A percentile compares a stretch with the other conserved stretches of the same genome.
These are phyloP conservation scores for Syzygium aromaticum DNA, from an alignment of 345 rosid genomes.

Conservation along the genomic window DNA sequence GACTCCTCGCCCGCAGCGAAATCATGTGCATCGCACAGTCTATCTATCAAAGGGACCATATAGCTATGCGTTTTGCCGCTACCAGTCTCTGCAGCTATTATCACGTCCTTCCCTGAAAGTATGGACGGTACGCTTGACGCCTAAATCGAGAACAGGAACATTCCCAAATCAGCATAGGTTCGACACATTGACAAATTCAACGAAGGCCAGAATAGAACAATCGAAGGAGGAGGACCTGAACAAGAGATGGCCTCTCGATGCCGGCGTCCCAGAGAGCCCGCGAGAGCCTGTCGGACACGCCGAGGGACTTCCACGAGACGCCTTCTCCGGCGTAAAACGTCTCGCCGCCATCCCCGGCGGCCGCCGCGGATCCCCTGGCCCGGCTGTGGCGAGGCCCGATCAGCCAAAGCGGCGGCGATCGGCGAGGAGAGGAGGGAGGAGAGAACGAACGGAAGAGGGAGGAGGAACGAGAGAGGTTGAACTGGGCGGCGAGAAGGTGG, in stretches of 20 bases:
- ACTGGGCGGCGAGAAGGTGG: background rate
- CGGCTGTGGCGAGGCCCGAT: background rate
- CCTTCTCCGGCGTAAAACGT: constrained; percentile 56
- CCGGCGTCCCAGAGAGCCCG: constrained; percentile 56
- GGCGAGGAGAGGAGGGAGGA: background rate
- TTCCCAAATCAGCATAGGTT: background rate
- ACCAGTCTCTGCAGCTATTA: constrained; percentile 93
- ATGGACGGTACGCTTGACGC: constrained; percentile 63
- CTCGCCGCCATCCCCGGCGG: constrained; percentile 10
- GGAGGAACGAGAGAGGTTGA: background rate
- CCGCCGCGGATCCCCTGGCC: background rate
- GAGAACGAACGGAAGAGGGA: background rate
- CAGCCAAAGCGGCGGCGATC: background rate
- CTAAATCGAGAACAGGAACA: constrained; percentile 11
- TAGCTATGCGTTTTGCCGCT: constrained; percentile 91
- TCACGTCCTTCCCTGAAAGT: constrained; percentile 79
- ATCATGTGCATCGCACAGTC: constrained; percentile 16
- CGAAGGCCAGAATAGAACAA: background rate
- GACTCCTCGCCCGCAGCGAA: constrained; percentile 1
- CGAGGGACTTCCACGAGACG: constrained; percentile 78
- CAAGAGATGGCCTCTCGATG: constrained; percentile 67
- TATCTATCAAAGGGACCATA: constrained; percentile 66
- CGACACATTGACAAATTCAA: background rate
- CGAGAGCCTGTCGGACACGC: constrained; percentile 57
- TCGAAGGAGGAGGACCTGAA: constrained; percentile 42